Evolutionary conservation across 1,139 yeast genomes (phyloP), one percentile per base, ranked within the genome.

Genomic region (Candida mesenterica): DNA sequence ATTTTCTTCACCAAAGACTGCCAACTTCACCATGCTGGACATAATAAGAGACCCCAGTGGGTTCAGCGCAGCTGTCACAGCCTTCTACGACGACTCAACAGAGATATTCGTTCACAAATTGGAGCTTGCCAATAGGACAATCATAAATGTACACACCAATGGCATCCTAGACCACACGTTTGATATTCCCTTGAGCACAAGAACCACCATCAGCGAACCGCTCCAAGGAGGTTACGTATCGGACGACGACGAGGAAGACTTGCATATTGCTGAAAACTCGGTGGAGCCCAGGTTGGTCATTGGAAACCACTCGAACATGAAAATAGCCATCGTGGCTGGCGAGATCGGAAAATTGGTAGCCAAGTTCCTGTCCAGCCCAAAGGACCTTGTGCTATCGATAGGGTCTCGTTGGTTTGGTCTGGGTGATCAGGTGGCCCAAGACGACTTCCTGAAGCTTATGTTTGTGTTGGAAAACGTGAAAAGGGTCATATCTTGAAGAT

Each of bases 401-500:
- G 74, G 70, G 3, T 59, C 70, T 1, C 50, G 52, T 43, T 70
- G 75, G 75, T 69, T 70, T 49, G 75, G 75, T 2, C 53, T 48
- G 37, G 68, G 68, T 13, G 59, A 64, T 36, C 63, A 58, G 28
- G 46, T 63, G 2, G 39, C 39, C 18, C 55, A 55, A 2, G 57
- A 53, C 17, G 76, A 70, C 48, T 69, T 70, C 35, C 65, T 61
- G n/a, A 68, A 60, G 44, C 51, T 69, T 34, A 56, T 68, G 65
- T 66, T 68, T 49, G 53, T 69, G 15, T 48, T 69, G 39, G 65
- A 55, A 23, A 57, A 60, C 30, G 59, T 66, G 8, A 65, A 62
- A 41, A 45, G 43, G 34, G 36, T 66, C 23, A 37, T 47, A 15
- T 17, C 28, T 18, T 29, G 17, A 23, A 14, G 28, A 10, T 9